A percentile compares a stretch with the other conserved stretches of the same genome.
These are phyloP conservation scores for Melampsora abietis-canadensis DNA, from an alignment of 1,284 basidiomycete species.

Conservation along the genomic window DNA sequence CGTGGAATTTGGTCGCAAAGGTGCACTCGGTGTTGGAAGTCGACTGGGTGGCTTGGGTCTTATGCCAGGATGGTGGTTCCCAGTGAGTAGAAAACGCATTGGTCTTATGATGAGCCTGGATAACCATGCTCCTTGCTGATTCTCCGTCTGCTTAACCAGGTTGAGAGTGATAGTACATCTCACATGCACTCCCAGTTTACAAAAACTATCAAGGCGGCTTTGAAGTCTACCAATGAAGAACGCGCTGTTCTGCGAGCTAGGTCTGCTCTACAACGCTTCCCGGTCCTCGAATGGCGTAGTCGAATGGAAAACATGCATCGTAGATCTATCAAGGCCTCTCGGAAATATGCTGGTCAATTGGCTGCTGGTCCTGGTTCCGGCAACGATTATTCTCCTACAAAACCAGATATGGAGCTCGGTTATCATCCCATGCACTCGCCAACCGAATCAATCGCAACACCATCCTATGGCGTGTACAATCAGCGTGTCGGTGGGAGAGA, in stretches of 20 bases:
- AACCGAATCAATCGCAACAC: too few relatives aligned
- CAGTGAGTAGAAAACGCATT: slow-evolving; percentile 57
- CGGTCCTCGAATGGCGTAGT: slow-evolving; percentile 91
- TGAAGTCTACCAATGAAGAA: slow-evolving; percentile 83
- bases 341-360: slow-evolving; percentile 65
- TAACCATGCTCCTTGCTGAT: not conserved
- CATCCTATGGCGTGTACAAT: too few relatives aligned
- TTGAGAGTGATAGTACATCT: slow-evolving; percentile 80
- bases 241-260: slow-evolving; percentile 83
- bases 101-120: too few relatives aligned
- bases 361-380: slow-evolving; percentile 64
- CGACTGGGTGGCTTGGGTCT: slow-evolving; percentile 86
- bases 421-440: not conserved
- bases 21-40: slow-evolving; percentile 86
- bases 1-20: slow-evolving; percentile 90
- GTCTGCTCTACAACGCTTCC: slow-evolving; percentile 89
- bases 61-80: slow-evolving; percentile 78
- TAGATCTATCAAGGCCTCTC: slow-evolving; percentile 71
- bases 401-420: not conserved
- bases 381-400: slow-evolving; percentile 12
- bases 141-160: slow-evolving; percentile 58
- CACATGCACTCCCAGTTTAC: slow-evolving; percentile 92
- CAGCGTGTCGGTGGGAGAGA: too few relatives aligned
- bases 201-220: slow-evolving; percentile 86
- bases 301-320: slow-evolving; percentile 88